phyloP scores from a whole-genome alignment of 441 rosid species.

The Arabidopsis lyrata region DNA sequence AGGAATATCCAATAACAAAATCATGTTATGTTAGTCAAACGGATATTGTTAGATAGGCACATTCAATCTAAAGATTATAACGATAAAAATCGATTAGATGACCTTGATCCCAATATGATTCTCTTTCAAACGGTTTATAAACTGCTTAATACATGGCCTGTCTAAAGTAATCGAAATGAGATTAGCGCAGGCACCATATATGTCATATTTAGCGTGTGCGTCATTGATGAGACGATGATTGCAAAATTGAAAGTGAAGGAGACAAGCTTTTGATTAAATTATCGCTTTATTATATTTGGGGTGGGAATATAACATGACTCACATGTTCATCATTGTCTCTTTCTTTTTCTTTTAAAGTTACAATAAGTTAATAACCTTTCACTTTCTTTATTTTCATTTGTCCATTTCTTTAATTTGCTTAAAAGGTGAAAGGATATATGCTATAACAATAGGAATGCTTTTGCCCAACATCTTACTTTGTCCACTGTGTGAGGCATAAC shows the following conservation, averaged over 20 bases:
- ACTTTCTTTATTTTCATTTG: slow-evolving; percentile 36
- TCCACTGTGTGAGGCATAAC: slow-evolving; percentile 47
- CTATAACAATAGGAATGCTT: slow-evolving; percentile 45
- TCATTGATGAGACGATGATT: slow-evolving; percentile 44
- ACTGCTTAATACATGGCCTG: not conserved
- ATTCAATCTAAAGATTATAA: not conserved
- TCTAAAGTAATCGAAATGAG: slow-evolving; percentile 18
- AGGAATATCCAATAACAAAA: slow-evolving; percentile 11
- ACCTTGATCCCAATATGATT: not conserved
- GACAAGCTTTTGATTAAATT: slow-evolving; percentile 44
- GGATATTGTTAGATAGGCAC: not conserved
- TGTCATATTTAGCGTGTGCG: slow-evolving; percentile 28
- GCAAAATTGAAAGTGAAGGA: slow-evolving; percentile 43
- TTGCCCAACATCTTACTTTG: slow-evolving; percentile 46
- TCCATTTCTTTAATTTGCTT: slow-evolving; percentile 27
- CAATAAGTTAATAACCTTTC: slow-evolving; percentile 40
- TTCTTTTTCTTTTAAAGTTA: slow-evolving; percentile 29
- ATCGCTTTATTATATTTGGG: slow-evolving; percentile 26
- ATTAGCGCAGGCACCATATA: slow-evolving; percentile 16
- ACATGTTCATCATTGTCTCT: slow-evolving; percentile 37
- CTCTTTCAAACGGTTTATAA: not conserved
- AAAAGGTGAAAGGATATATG: slow-evolving; percentile 43
- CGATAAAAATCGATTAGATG: not conserved
- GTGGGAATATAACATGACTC: slow-evolving; percentile 48
- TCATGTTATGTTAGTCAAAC: not conserved